Conservation (phyloP, 225 moss, liverwort and hornwort genomes). For the Physcomitrium patens region DNA sequence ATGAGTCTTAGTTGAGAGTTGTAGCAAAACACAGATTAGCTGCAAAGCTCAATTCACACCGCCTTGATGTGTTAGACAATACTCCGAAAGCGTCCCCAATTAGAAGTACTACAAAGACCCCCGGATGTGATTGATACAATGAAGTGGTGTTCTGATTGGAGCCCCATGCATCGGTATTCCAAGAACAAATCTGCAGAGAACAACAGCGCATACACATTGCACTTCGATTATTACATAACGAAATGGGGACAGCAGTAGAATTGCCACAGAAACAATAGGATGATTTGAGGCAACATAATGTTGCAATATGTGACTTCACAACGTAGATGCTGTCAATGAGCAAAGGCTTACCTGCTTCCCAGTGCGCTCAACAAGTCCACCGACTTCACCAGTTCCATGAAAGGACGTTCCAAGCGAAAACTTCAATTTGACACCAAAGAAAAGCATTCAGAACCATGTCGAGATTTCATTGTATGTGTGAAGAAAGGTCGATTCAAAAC, state of each 20-base stretch:
- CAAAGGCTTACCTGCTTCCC: conserved; percentile 71
- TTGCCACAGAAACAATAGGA: background rate
- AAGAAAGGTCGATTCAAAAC: too few relatives aligned
- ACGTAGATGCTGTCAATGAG: background rate
- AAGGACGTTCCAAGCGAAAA: conserved; percentile 74
- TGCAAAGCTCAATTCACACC: conserved; percentile 65
- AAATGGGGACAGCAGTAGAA: background rate
- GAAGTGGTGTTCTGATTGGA: conserved; percentile 77
- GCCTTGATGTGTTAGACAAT: conserved; percentile 72
- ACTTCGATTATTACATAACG: background rate
- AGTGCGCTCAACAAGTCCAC: conserved; percentile 80
- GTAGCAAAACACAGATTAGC: background rate
- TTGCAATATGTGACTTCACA: background rate
- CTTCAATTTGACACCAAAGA: conserved; percentile 41
- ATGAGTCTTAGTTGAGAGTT: too few relatives aligned
- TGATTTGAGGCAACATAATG: background rate
- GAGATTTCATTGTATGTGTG: too few relatives aligned
- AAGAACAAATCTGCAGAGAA: conserved; percentile 63
- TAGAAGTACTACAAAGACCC: conserved; percentile 77
- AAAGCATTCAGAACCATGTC: too few relatives aligned
- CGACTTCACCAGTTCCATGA: conserved; percentile 88
- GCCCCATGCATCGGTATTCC: conserved; percentile 98
- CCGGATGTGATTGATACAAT: conserved; percentile 92
- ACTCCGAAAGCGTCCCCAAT: conserved; percentile 82
- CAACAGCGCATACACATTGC: background rate